These are phyloP conservation scores for Vicia sativa DNA, from an alignment of 306 rosid species.

Conservation along the genomic window DNA sequence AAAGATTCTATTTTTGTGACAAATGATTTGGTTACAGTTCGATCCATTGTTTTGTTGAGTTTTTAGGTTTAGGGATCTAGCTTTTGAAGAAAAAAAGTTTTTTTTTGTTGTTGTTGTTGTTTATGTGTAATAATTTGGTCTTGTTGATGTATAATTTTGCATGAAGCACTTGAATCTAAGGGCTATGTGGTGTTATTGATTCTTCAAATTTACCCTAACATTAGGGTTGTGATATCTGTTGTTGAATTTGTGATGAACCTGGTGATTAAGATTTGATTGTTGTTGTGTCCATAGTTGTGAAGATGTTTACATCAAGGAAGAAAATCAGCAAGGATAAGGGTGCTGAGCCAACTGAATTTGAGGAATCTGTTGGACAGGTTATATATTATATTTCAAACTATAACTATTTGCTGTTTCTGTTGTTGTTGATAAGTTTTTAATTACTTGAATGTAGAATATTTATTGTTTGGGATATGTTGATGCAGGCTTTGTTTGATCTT, in stretches of 20 bases:
- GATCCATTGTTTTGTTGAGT: neutral
- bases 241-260: neutral
- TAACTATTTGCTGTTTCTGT: neutral
- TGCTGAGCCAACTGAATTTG: constrained; percentile 69
- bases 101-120: neutral
- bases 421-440: constrained; percentile 2
- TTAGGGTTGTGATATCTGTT: neutral
- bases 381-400: neutral
- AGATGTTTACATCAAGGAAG: constrained; percentile 71
- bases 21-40: neutral
- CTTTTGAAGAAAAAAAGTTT: neutral
- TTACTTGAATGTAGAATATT: neutral
- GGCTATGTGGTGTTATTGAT: neutral
- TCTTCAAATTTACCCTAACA: neutral
- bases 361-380: constrained; percentile 82
- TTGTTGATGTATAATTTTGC: neutral
- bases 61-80: neutral
- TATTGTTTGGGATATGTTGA: neutral
- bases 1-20: too few species aligned
- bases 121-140: neutral
- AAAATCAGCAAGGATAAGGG: constrained; percentile 73
- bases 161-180: neutral
- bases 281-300: constrained; percentile 37
- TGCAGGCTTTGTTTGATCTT: constrained; percentile 75
- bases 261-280: neutral